These are phyloP conservation scores for Panicum hallii DNA, from an alignment of 202 grass and related monocot genomes.

Conservation along the genomic window DNA sequence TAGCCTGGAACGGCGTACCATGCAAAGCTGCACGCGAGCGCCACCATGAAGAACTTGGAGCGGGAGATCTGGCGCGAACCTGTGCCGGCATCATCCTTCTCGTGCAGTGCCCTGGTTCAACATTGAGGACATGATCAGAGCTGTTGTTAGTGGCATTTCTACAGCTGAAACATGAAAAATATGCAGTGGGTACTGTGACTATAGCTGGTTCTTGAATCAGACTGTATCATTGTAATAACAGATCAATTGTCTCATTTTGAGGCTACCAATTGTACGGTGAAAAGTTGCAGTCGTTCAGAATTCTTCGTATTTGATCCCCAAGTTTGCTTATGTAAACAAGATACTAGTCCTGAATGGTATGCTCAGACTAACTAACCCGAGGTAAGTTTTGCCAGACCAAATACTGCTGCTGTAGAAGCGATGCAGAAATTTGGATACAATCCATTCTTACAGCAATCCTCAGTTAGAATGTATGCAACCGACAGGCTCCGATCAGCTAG, in stretches of 20 bases:
- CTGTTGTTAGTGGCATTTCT: not conserved
- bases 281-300: not conserved
- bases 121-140: conserved; percentile 16
- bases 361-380: not conserved
- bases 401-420: not conserved
- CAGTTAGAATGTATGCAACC: not conserved
- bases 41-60: conserved; percentile 80
- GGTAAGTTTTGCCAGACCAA: not conserved
- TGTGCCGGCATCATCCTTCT: conserved; percentile 60
- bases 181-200: not conserved
- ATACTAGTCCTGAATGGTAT: not conserved
- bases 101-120: conserved; percentile 77
- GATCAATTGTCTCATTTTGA: not conserved
- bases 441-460: not conserved
- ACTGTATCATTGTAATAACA: not conserved
- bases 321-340: not conserved
- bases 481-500: no score
- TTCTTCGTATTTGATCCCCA: not conserved
- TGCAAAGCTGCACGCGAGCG: conserved; percentile 76
- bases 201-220: no score
- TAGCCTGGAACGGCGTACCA: conserved; percentile 75
- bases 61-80: conserved; percentile 58
- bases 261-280: not conserved
- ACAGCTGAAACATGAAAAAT: not conserved
- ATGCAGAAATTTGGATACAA: not conserved